Conservation (phyloP, 2,329 filamentous ascomycete genomes). For the Hymenoscyphus fraxineus region DNA sequence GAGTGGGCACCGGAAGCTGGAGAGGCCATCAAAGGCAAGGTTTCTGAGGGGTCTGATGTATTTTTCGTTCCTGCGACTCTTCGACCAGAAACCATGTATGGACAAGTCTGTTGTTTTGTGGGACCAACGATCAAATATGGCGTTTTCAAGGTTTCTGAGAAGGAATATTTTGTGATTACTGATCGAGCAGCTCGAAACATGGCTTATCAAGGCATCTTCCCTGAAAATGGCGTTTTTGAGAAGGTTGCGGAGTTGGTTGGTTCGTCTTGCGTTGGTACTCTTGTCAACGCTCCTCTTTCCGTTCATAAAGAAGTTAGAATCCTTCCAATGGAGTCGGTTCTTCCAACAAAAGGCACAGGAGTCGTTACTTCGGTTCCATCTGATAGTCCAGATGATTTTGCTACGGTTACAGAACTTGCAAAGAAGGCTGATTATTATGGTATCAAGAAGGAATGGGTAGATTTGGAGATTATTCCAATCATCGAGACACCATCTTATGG, state of each 20-base stretch:
- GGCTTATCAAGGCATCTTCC: slow-evolving; percentile 87
- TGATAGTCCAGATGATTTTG: slow-evolving; percentile 93
- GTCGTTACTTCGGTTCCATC: slow-evolving; percentile 95
- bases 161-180: slow-evolving; percentile 80
- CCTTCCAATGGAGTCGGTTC: slow-evolving; percentile 90
- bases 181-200: slow-evolving; percentile 87
- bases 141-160: slow-evolving; percentile 73
- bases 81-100: slow-evolving; percentile 97
- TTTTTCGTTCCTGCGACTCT: slow-evolving; percentile 91
- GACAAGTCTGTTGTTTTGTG: slow-evolving; percentile 93
- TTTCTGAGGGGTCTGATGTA: slow-evolving; percentile 74
- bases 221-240: slow-evolving; percentile 69
- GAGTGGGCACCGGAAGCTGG: slow-evolving; percentile 80
- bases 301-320: slow-evolving; percentile 81
- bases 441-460: slow-evolving; percentile 95
- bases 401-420: slow-evolving; percentile 77
- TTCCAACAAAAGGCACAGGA: slow-evolving; percentile 90
- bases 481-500: slow-evolving; percentile 87
- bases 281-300: slow-evolving; percentile 85
- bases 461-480: slow-evolving; percentile 83
- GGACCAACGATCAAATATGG: slow-evolving; percentile 87
- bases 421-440: slow-evolving; percentile 97
- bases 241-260: slow-evolving; percentile 73
- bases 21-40: slow-evolving; percentile 68
- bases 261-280: slow-evolving; percentile 78